These are phyloP conservation scores for Crataegus laevigata DNA, from an alignment of 306 rosid genomes.

Conservation along the genomic window DNA sequence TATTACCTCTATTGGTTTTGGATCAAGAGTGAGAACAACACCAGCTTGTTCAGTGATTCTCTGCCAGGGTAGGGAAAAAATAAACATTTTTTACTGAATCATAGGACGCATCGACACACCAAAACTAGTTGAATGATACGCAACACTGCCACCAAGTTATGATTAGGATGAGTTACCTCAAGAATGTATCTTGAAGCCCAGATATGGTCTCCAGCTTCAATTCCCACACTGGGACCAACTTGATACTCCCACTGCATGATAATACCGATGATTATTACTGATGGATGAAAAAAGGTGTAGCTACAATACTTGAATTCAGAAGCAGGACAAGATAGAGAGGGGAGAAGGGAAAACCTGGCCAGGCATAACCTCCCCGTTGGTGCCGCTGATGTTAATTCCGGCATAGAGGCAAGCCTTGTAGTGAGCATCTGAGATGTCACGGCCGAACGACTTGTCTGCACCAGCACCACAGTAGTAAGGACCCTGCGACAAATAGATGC, in stretches of 20 bases:
- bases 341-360: slow-evolving; percentile 68
- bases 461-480: slow-evolving; percentile 94
- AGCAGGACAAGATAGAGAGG: slow-evolving; percentile 11
- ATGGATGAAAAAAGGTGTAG: slow-evolving; percentile 15
- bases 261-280: not conserved
- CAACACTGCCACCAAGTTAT: not conserved
- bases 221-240: slow-evolving; percentile 99
- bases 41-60: slow-evolving; percentile 99
- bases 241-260: slow-evolving; percentile 92
- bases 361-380: slow-evolving; percentile 99
- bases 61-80: slow-evolving; percentile 36
- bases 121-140: not conserved
- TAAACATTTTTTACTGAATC: not conserved
- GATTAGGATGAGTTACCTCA: slow-evolving; percentile 58
- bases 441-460: slow-evolving; percentile 97
- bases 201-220: slow-evolving; percentile 89
- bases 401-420: slow-evolving; percentile 98
- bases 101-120: not conserved
- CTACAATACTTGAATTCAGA: slow-evolving; percentile 3
- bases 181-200: slow-evolving; percentile 92
- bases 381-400: slow-evolving; percentile 92
- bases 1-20: slow-evolving; percentile 91
- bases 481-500: slow-evolving; percentile 45
- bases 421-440: slow-evolving; percentile 98
- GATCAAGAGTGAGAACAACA: slow-evolving; percentile 90